Conservation (phyloP, 2,329 filamentous ascomycete species). For the Hirsutella thompsonii region DNA sequence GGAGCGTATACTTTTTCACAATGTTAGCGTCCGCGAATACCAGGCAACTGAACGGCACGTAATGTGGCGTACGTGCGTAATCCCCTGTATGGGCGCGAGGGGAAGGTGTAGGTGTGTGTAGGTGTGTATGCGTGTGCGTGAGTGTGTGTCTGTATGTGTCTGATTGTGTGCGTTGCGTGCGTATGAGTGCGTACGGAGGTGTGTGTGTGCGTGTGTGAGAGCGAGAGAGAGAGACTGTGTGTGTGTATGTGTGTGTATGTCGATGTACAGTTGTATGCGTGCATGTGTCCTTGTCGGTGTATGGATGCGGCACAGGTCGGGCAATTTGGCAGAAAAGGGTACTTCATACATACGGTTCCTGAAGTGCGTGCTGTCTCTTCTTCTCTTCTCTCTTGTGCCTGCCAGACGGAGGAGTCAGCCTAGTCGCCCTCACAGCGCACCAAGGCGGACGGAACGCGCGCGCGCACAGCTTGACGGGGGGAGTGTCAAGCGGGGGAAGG, state of each 20-base stretch:
- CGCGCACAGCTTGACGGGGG: not conserved
- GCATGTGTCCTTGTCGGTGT: constrained; percentile 5
- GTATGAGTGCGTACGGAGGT: not conserved
- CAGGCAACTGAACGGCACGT: not conserved
- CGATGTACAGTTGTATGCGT: constrained; percentile 9
- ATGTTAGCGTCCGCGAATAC: constrained; percentile 1
- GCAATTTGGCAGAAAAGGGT: not conserved
- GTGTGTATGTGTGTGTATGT: constrained; percentile 2
- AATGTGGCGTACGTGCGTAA: not conserved
- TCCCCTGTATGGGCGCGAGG: not conserved
- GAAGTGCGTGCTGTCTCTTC: too few relatives aligned
- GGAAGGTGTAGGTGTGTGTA: not conserved
- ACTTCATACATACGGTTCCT: not conserved
- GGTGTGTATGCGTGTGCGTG: not conserved
- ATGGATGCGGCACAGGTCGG: not conserved
- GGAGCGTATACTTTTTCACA: not conserved
- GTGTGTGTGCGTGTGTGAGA: too few relatives aligned
- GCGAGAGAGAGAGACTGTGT: too few relatives aligned
- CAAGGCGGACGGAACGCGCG: too few relatives aligned
- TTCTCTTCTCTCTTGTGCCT: not conserved
- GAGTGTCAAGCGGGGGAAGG: not conserved
- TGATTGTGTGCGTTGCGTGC: not conserved
- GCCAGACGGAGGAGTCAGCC: constrained; percentile 3
- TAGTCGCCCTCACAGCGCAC: too few relatives aligned
- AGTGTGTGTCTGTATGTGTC: not conserved